These are phyloP conservation scores for Breynia disticha DNA, from an alignment of 441 rosid species.

Conservation along the genomic window DNA sequence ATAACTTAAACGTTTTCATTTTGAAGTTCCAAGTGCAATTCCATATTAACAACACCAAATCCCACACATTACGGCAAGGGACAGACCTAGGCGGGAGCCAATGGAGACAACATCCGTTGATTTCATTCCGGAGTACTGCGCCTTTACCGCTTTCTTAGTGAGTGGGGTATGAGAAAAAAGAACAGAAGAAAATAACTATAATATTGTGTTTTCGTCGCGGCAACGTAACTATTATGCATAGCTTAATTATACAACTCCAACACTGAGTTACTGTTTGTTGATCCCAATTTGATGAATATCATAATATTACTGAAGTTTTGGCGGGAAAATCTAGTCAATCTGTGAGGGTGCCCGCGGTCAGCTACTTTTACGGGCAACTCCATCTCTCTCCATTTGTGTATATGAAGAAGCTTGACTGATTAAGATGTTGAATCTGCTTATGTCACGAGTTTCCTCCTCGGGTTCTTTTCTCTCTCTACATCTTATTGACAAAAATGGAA, in stretches of 20 bases:
- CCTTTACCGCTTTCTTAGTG: too few relatives aligned
- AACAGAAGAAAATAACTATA: too few relatives aligned
- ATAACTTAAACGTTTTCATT: not conserved
- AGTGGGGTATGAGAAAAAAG: too few relatives aligned
- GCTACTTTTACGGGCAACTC: constrained; percentile 33
- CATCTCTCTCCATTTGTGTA: constrained; percentile 3
- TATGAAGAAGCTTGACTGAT: not conserved
- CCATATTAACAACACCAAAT: too few relatives aligned
- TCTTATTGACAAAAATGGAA: constrained; percentile 13
- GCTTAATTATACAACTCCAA: too few relatives aligned
- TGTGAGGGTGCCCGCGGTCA: constrained; percentile 37
- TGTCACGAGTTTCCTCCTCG: constrained; percentile 72
- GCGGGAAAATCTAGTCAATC: constrained; percentile 24
- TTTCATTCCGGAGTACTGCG: too few relatives aligned
- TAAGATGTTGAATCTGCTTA: constrained; percentile 4
- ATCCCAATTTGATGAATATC: constrained; percentile 9
- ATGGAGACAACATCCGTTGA: too few relatives aligned
- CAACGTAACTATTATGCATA: too few relatives aligned
- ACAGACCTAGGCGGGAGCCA: too few relatives aligned
- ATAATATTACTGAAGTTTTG: constrained; percentile 10
- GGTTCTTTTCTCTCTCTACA: constrained; percentile 19
- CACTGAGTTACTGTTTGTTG: constrained; percentile 8
- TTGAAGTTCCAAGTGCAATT: too few relatives aligned
- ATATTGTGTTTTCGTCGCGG: too few relatives aligned
- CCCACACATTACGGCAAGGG: too few relatives aligned